Conservation (phyloP, 805 yeast species). For the Pichia cephalocereana region DNA sequence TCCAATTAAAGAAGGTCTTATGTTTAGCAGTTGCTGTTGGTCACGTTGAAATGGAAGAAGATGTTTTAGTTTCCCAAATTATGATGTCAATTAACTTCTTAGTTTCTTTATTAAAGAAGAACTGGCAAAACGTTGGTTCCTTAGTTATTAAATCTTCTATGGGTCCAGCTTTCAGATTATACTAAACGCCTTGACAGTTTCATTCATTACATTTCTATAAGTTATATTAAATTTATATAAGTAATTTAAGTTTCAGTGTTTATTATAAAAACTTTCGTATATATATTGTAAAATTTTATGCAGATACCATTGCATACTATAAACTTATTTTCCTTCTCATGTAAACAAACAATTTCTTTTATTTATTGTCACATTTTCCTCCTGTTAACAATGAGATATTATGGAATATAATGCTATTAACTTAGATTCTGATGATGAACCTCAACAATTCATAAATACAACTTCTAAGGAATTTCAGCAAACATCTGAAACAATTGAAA, state of each 20-base stretch:
- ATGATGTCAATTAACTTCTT: slow-evolving; percentile 98
- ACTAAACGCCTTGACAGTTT: slow-evolving; percentile 44
- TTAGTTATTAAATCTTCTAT: slow-evolving; percentile 97
- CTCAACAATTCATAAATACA: neutral
- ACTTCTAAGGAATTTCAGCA: neutral
- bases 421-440: neutral
- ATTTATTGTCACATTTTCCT: too few species aligned
- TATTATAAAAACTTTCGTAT: too few species aligned
- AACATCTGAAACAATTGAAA: neutral
- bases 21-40: slow-evolving; percentile 99
- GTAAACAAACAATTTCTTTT: too few species aligned
- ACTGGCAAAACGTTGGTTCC: slow-evolving; percentile 99
- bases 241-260: neutral
- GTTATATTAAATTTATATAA: neutral
- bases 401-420: neutral
- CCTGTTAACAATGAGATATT: too few species aligned
- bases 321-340: too few species aligned
- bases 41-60: slow-evolving; percentile 99
- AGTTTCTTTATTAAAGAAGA: slow-evolving; percentile 98
- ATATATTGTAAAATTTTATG: too few species aligned
- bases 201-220: neutral
- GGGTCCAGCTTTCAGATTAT: slow-evolving; percentile 99
- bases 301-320: too few species aligned
- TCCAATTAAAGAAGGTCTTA: slow-evolving; percentile 99
- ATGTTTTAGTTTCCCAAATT: slow-evolving; percentile 91